Percentiles rank a stretch among this genome's conserved stretches.
Conservation (phyloP, 306 rosid species). For the Malus asiatica region DNA sequence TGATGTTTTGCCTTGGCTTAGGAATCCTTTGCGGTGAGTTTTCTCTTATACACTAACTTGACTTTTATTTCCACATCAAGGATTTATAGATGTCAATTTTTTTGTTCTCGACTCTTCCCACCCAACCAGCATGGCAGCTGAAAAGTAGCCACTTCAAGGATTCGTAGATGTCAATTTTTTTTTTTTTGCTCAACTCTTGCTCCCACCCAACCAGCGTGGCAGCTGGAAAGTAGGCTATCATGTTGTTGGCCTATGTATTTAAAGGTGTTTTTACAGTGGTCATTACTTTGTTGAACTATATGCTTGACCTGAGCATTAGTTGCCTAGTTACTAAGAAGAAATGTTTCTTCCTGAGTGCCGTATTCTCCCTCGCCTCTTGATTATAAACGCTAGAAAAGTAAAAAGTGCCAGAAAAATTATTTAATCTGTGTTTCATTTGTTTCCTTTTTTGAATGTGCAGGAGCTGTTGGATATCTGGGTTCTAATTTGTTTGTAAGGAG, state of each 20-base stretch:
- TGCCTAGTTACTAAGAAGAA: background rate
- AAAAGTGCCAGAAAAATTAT: background rate
- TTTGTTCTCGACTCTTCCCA: background rate
- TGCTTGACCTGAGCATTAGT: background rate
- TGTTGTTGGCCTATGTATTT: background rate
- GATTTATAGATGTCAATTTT: background rate
- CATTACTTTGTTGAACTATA: background rate
- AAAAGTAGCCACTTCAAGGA: background rate
- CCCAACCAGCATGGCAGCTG: background rate
- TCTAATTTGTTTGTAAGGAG: slow-evolving; percentile 95
- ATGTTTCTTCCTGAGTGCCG: background rate
- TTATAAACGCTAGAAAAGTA: background rate
- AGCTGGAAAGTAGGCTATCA: background rate
- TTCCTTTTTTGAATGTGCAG: slow-evolving; percentile 38
- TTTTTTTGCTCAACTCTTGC: background rate
- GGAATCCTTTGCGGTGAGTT: slow-evolving; percentile 96
- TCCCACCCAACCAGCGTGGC: background rate
- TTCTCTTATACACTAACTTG: background rate
- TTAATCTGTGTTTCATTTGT: slow-evolving; percentile 1
- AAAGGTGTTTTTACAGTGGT: background rate
- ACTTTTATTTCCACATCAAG: background rate
- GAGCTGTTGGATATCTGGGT: slow-evolving; percentile 97
- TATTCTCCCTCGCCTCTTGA: background rate
- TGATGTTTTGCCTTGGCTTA: slow-evolving; percentile 96
- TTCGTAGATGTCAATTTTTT: background rate